A percentile compares a stretch with the other conserved stretches of the same genome.
These are phyloP conservation scores for Anisodus tanguticus DNA, from an alignment of 257 asterid genomes.

Conservation along the genomic window DNA sequence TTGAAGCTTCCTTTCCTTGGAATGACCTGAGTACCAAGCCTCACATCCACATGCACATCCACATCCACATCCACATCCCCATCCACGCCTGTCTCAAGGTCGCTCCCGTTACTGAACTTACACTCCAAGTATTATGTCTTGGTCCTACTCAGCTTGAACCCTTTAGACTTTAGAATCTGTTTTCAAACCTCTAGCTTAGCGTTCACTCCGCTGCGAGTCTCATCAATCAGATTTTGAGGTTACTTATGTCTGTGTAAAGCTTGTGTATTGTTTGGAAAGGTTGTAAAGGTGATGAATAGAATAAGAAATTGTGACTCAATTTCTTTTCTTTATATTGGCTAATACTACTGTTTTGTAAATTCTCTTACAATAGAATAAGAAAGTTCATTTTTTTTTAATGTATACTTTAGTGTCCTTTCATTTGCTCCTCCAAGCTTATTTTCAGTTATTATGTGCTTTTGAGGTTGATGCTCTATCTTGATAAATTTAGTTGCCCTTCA, in stretches of 20 bases:
- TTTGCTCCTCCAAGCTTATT: background rate
- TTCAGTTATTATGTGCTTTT: background rate
- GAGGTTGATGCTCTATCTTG: background rate
- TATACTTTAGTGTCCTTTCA: background rate
- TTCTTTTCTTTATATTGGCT: conserved; percentile 5
- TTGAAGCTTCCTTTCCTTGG: too few species aligned
- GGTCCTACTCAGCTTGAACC: too few species aligned
- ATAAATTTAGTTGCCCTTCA: background rate
- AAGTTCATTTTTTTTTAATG: background rate
- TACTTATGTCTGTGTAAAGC: background rate
- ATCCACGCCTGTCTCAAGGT: too few species aligned
- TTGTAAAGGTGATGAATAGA: conserved; percentile 17
- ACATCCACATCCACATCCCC: too few species aligned
- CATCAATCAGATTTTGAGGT: background rate
- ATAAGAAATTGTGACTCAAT: background rate
- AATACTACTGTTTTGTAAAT: background rate
- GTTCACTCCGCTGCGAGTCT: too few species aligned
- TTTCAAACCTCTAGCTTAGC: too few species aligned
- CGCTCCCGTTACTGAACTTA: too few species aligned
- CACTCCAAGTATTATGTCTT: too few species aligned
- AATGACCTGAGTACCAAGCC: too few species aligned
- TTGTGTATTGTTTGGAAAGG: background rate
- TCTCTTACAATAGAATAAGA: background rate
- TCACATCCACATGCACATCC: too few species aligned
- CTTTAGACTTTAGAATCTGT: too few species aligned